Base-by-base conservation (phyloP, 305 asterid species). In the Fraxinus nigra region DNA sequence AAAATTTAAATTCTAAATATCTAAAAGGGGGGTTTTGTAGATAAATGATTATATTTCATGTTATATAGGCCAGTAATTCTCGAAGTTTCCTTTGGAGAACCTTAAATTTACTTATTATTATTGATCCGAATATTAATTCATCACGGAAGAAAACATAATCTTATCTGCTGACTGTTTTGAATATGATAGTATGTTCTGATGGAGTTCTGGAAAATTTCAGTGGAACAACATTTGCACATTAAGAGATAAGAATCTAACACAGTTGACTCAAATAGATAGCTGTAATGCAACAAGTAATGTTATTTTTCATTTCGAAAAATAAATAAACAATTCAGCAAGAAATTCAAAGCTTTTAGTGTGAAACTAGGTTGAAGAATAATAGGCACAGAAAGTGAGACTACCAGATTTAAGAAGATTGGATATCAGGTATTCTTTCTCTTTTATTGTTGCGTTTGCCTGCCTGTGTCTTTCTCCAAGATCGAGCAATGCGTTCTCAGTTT, bases 371-470 rank as follows among this genome's bases (percentile, higher is more conserved):
- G 24, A 78, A 59, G 48, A 30, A 5, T 26, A 11, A 24, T 6
- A 76, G 8, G 22, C 65, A 76, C 38, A 18, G 80, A 46, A 67
- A 67, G 37, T 70, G 76, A 70, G 46, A 33, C 46, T 85, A 90
- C 93, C 94, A 48, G 94, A 89, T 74, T 80, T 81, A 65, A 87
- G 82, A 81, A 88, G 85, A 43, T 84, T 59, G 79, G 51, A 80
- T 79, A 89, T 85, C 56, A 88, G 28, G 75, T 78, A 69, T 74
- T 89, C 91, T 82, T 90, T 88, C 80, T 90, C 88, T 56, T 80
- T 87, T 73, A 83, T 81, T 74, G 72, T 77, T 65, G 74, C 89
- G 79, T 86, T 84, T 4, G 80, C 89, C 61, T 65, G 88, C 48
- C 80, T 81, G 59, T 85, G 77, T 79, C 86, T 80, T 75, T 82